Evolutionary conservation across 306 rosid species (phyloP).

Genomic region (Gastrolobium bilobum): DNA sequence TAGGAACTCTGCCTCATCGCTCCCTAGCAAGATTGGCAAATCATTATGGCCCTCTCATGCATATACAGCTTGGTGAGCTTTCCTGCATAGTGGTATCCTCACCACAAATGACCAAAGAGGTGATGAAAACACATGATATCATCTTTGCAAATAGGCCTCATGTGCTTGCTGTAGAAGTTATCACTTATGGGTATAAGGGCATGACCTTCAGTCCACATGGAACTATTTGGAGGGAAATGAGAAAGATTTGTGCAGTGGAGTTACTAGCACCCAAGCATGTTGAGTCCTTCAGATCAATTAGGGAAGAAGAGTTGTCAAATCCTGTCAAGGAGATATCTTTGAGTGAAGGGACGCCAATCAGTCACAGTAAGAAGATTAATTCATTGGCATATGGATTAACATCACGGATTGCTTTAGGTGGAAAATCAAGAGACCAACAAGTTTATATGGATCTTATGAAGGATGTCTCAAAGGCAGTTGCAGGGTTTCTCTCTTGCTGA

Average conservation of each 20-base stretch:
- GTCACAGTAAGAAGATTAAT: constrained; percentile 14
- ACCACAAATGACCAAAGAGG: constrained; percentile 46
- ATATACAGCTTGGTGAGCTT: constrained; percentile 43
- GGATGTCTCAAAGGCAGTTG: neutral
- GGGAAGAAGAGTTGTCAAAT: constrained; percentile 38
- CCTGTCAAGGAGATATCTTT: neutral
- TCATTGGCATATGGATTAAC: constrained; percentile 14
- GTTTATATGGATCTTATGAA: neutral
- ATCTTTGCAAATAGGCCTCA: constrained; percentile 44
- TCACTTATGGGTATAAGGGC: neutral
- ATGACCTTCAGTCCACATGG: constrained; percentile 26
- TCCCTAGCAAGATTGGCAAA: constrained; percentile 30
- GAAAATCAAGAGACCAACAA: neutral
- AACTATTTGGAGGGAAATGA: constrained; percentile 7
- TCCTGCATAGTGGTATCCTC: constrained; percentile 35
- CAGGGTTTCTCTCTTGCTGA: constrained; percentile 43
- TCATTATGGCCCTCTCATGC: constrained; percentile 51
- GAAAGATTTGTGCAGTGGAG: constrained; percentile 20
- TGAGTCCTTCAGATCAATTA: constrained; percentile 22
- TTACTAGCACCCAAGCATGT: constrained; percentile 6
- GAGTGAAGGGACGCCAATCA: neutral
- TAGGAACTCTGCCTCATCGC: constrained; percentile 34
- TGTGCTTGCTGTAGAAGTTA: neutral
- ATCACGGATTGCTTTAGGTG: constrained; percentile 36
- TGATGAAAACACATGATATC: constrained; percentile 47